These are phyloP conservation scores for Sphenostylis stenocarpa DNA, from an alignment of 306 rosid genomes.

Conservation along the genomic window DNA sequence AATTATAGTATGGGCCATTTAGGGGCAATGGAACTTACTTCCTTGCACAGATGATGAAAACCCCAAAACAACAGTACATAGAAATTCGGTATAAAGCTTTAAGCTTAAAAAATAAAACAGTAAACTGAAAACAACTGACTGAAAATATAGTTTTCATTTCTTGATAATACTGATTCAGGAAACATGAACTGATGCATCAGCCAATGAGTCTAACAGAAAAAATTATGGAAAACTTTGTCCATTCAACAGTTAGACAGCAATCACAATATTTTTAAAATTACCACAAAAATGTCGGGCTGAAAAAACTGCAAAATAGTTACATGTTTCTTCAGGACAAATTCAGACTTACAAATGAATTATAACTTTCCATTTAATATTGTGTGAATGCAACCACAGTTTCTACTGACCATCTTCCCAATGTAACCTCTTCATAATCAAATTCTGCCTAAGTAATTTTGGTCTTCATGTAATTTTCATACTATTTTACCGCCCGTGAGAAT, in stretches of 20 bases:
- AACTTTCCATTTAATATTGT: background rate
- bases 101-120: constrained; percentile 2
- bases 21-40: background rate
- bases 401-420: constrained; percentile 20
- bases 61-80: background rate
- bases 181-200: background rate
- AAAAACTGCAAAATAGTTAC: background rate
- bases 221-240: constrained; percentile 7
- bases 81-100: constrained; percentile 10
- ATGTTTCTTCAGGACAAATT: background rate
- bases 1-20: background rate
- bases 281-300: background rate
- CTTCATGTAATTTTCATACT: constrained; percentile 15
- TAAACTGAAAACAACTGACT: background rate
- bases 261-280: background rate
- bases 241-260: background rate
- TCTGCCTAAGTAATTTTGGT: constrained; percentile 4
- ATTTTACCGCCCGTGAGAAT: background rate
- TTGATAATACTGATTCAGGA: background rate
- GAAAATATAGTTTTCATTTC: background rate
- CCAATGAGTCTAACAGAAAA: background rate
- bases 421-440: constrained; percentile 14
- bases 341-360: constrained; percentile 8
- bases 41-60: constrained; percentile 1
- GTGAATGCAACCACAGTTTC: constrained; percentile 3